Evolutionary conservation across 2,329 filamentous ascomycete genomes (phyloP).

Genomic region (Talaromyces pinophilus): DNA sequence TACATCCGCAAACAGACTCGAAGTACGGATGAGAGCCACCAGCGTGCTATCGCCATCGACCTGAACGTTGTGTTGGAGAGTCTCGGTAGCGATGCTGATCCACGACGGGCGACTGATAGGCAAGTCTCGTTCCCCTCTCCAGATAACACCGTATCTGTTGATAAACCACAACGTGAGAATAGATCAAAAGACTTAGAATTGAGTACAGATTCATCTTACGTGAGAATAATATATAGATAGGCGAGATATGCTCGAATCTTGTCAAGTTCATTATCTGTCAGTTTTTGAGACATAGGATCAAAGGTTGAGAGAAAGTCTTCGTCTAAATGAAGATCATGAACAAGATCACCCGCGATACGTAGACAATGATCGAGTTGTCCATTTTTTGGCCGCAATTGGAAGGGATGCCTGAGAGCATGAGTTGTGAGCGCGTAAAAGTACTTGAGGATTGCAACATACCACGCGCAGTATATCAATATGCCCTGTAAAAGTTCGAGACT

Average conservation of each 20-base stretch:
- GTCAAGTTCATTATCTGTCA: constrained; percentile 20
- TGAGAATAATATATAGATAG: constrained; percentile 20
- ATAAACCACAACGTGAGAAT: neutral
- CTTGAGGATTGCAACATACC: constrained; percentile 5
- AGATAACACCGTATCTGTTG: neutral
- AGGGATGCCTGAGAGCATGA: constrained; percentile 16
- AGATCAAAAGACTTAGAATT: neutral
- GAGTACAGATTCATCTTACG: constrained; percentile 11
- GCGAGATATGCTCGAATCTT: constrained; percentile 23
- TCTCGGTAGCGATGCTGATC: neutral
- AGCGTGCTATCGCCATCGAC: constrained; percentile 19
- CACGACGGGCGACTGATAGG: neutral
- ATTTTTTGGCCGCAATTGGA: constrained; percentile 20
- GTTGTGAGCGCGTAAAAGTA: neutral
- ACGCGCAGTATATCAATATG: constrained; percentile 20
- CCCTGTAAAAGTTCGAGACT: constrained; percentile 19
- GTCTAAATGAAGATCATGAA: neutral
- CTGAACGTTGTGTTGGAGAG: constrained; percentile 14
- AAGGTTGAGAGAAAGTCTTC: neutral
- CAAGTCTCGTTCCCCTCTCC: neutral
- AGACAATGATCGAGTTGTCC: constrained; percentile 14
- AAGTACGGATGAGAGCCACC: constrained; percentile 13
- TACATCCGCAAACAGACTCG: constrained; percentile 18
- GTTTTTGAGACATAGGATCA: neutral
- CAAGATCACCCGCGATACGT: constrained; percentile 8